A percentile compares a stretch with the other conserved stretches of the same genome.
Conservation (phyloP, 2,329 filamentous ascomycete species). For the Epichloe sp. region DNA sequence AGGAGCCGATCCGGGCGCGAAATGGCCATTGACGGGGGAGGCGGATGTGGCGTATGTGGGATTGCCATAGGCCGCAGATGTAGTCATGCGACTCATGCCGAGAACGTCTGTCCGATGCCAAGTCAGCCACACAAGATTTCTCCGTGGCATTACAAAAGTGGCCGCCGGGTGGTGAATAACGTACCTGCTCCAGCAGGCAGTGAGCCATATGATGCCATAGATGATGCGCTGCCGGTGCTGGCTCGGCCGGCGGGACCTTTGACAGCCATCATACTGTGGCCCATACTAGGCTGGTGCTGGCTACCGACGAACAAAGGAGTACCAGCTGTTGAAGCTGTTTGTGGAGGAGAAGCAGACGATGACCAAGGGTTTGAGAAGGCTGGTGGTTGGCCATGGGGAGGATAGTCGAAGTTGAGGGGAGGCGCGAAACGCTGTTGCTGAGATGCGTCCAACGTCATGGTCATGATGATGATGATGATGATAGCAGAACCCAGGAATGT, state of each 20-base stretch:
- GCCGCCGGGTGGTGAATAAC: neutral
- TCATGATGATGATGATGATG: conserved; percentile 47
- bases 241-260: conserved; percentile 38
- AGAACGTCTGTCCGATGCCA: conserved; percentile 52
- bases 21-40: conserved; percentile 52
- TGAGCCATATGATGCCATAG: conserved; percentile 58
- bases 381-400: conserved; percentile 36
- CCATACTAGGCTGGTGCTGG: conserved; percentile 31
- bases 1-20: conserved; percentile 49
- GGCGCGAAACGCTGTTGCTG: conserved; percentile 62
- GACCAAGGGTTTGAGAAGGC: conserved; percentile 92
- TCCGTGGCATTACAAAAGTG: neutral
- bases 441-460: conserved; percentile 86
- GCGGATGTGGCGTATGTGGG: conserved; percentile 53
- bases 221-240: conserved; percentile 42
- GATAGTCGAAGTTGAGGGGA: conserved; percentile 67
- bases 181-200: conserved; percentile 64
- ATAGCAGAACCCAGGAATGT: neutral
- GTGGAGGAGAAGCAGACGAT: conserved; percentile 33
- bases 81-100: conserved; percentile 50
- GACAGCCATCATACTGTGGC: conserved; percentile 37
- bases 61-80: conserved; percentile 57
- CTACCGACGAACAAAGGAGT: conserved; percentile 51
- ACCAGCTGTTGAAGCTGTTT: conserved; percentile 35
- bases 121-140: conserved; percentile 44